A percentile compares a stretch with the other conserved stretches of the same genome.
phyloP scores from a whole-genome alignment of 805 yeast genomes.

The Priceomyces fermenticarens region DNA sequence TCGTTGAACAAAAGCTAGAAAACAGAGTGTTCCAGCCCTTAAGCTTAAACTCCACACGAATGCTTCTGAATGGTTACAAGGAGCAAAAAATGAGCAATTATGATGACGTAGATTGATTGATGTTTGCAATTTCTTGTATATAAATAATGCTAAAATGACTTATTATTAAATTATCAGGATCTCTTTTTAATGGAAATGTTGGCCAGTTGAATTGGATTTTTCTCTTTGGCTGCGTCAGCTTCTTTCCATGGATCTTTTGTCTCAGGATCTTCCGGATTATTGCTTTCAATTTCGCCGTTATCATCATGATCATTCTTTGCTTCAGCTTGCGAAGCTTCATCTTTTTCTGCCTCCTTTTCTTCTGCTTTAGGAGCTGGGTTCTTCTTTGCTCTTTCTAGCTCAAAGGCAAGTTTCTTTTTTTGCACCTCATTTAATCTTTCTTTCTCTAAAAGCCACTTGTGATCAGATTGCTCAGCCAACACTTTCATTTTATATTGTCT shows the following conservation, averaged over 20 bases:
- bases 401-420: constrained; percentile 25
- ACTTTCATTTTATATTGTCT: constrained; percentile 53
- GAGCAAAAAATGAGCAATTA: background rate
- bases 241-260: constrained; percentile 32
- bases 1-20: constrained; percentile 24
- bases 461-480: constrained; percentile 47
- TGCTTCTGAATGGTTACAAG: background rate
- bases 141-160: constrained; percentile 1
- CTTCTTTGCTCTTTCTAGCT: constrained; percentile 25
- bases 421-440: constrained; percentile 30
- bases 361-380: constrained; percentile 10
- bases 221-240: constrained; percentile 23
- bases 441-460: constrained; percentile 38
- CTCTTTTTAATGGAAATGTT: constrained; percentile 18
- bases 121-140: constrained; percentile 2
- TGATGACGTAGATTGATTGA: constrained; percentile 5
- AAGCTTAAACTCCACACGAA: constrained; percentile 1
- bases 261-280: background rate
- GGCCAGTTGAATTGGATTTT: constrained; percentile 37
- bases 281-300: background rate
- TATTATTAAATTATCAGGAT: background rate
- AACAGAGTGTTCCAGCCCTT: constrained; percentile 5
- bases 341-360: background rate
- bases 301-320: background rate
- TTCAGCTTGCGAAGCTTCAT: background rate